A percentile compares a stretch with the other conserved stretches of the same genome.
These are phyloP conservation scores for Neofusicoccum sp. DNA, from an alignment of 2,329 filamentous ascomycete species.

Conservation along the genomic window DNA sequence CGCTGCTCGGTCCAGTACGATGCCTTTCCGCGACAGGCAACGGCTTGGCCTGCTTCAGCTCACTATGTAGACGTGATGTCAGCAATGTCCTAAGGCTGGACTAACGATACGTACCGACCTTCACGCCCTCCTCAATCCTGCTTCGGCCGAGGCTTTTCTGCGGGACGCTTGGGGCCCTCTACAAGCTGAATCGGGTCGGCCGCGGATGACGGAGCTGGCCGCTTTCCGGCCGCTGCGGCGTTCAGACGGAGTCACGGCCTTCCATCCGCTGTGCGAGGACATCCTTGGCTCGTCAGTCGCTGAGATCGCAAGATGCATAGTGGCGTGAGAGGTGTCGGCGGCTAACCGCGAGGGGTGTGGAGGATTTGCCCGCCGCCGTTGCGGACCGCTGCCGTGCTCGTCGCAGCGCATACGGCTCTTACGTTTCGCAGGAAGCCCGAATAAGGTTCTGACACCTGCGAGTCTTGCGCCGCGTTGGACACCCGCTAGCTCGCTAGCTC, in stretches of 20 bases:
- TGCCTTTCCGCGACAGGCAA: too few relatives aligned
- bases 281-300: neutral
- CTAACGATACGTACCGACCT: too few relatives aligned
- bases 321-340: neutral
- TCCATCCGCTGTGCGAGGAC: neutral
- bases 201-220: too few relatives aligned
- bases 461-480: neutral
- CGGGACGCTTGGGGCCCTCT: too few relatives aligned
- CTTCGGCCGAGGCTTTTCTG: too few relatives aligned
- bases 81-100: too few relatives aligned
- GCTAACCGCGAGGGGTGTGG: neutral
- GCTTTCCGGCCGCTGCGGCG: too few relatives aligned
- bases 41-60: too few relatives aligned
- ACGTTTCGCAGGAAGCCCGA: neutral
- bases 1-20: too few relatives aligned
- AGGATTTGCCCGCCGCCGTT: neutral
- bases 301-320: neutral
- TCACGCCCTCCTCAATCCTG: too few relatives aligned
- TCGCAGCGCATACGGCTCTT: neutral
- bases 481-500: constrained; percentile 1
- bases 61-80: too few relatives aligned
- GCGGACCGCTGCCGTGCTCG: neutral
- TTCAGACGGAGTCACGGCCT: neutral
- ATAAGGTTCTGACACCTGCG: constrained; percentile 16
- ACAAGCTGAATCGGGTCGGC: too few relatives aligned